A percentile compares a stretch with the other conserved stretches of the same genome.
These are phyloP conservation scores for Fistulina hepatica DNA, from an alignment of 1,284 basidiomycete species.

Conservation along the genomic window DNA sequence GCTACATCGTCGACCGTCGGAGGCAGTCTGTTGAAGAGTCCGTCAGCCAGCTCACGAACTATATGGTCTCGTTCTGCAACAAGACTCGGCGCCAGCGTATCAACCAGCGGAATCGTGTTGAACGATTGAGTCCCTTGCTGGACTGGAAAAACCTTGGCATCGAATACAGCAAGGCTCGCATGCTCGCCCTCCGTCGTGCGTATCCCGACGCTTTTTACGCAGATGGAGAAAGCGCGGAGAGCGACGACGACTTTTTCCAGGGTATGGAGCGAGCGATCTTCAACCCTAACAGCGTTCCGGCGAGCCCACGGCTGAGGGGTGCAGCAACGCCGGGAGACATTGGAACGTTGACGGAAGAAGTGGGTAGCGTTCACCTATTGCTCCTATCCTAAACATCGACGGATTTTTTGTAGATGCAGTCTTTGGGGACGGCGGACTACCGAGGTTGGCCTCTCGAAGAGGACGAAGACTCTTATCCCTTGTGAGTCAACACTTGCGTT, in stretches of 20 bases:
- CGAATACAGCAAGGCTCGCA: slow-evolving; percentile 93
- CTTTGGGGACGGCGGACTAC: slow-evolving; percentile 80
- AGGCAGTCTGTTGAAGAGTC: slow-evolving; percentile 87
- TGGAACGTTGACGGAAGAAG: slow-evolving; percentile 89
- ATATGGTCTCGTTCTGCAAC: slow-evolving; percentile 71
- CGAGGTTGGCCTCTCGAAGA: slow-evolving; percentile 59
- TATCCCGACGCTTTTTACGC: slow-evolving; percentile 88
- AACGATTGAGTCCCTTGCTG: slow-evolving; percentile 82
- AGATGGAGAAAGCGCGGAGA: slow-evolving; percentile 38
- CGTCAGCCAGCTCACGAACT: slow-evolving; percentile 63
- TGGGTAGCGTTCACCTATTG: slow-evolving; percentile 19
- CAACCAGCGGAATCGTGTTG: slow-evolving; percentile 62
- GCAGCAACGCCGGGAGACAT: slow-evolving; percentile 85
- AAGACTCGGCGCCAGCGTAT: slow-evolving; percentile 96
- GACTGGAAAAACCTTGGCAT: slow-evolving; percentile 99
- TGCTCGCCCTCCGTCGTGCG: slow-evolving; percentile 84
- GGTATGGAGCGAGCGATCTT: slow-evolving; percentile 52
- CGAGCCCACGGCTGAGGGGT: slow-evolving; percentile 76
- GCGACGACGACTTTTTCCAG: slow-evolving; percentile 24
- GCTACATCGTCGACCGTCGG: slow-evolving; percentile 93
- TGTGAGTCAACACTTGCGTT: slow-evolving; percentile 37
- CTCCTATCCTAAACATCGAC: slow-evolving; percentile 1
- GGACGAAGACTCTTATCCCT: slow-evolving; percentile 87
- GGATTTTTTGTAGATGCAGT: slow-evolving; percentile 59
- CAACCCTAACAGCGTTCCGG: slow-evolving; percentile 76